These are phyloP conservation scores for Glebionis coronaria DNA, from an alignment of 129 eudicot genomes.

Conservation along the genomic window DNA sequence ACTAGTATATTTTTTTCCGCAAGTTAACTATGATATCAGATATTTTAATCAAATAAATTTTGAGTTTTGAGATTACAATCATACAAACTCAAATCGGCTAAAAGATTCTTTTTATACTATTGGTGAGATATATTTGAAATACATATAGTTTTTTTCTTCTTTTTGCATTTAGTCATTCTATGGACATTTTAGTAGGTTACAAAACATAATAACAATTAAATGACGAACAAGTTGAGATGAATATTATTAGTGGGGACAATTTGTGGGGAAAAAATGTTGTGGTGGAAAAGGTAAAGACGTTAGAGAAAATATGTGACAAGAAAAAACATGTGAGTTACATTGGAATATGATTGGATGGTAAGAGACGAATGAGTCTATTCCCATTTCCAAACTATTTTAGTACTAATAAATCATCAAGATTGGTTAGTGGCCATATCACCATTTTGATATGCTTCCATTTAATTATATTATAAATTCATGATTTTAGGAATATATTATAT, in stretches of 20 bases:
- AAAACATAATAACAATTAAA: not conserved
- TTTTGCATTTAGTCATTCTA: too few species aligned
- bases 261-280: slow-evolving; percentile 13
- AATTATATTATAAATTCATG: slow-evolving; percentile 18
- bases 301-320: slow-evolving; percentile 9
- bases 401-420: not conserved
- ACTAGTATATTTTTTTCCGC: too few species aligned
- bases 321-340: not conserved
- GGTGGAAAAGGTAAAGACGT: slow-evolving; percentile 25
- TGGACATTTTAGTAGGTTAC: too few species aligned
- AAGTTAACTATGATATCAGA: too few species aligned
- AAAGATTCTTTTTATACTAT: too few species aligned
- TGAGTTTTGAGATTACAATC: too few species aligned
- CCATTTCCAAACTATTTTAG: slow-evolving; percentile 1
- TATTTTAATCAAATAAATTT: too few species aligned
- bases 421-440: slow-evolving; percentile 15
- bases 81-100: too few species aligned
- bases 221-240: slow-evolving; percentile 4
- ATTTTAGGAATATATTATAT: slow-evolving; percentile 21
- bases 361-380: slow-evolving; percentile 21
- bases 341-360: slow-evolving; percentile 21
- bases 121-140: too few species aligned
- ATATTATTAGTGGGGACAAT: slow-evolving; percentile 4
- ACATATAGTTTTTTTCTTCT: too few species aligned
- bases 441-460: slow-evolving; percentile 10